phyloP scores from a whole-genome alignment of 768 basidiomycete species.

The Leucogyrophana mollusca region DNA sequence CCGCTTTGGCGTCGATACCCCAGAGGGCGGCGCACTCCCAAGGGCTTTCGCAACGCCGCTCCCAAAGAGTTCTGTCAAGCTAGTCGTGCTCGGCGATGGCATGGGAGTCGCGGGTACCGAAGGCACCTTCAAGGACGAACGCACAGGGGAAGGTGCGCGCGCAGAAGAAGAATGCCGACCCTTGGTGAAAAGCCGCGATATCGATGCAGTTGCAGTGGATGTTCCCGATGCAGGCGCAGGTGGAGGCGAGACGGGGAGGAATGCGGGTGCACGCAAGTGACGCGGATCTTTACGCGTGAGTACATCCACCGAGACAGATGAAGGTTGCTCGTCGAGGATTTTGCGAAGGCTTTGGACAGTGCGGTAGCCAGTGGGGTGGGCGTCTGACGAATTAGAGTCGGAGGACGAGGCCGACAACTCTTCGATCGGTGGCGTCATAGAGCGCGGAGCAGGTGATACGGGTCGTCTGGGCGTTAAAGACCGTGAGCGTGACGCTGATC shows the following conservation, averaged over 20 bases:
- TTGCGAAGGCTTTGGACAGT: constrained; percentile 67
- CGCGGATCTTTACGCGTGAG: constrained; percentile 11
- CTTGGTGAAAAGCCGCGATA: constrained; percentile 76
- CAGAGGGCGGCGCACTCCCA: constrained; percentile 46
- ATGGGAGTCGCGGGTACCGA: constrained; percentile 35
- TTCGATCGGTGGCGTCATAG: constrained; percentile 58
- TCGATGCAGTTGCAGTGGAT: constrained; percentile 73
- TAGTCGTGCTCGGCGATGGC: constrained; percentile 32
- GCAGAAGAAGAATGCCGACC: constrained; percentile 59
- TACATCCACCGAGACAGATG: constrained; percentile 28
- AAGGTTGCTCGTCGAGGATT: constrained; percentile 56
- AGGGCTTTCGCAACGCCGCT: constrained; percentile 26
- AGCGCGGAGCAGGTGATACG: constrained; percentile 25
- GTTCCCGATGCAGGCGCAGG: constrained; percentile 59
- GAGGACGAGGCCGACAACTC: constrained; percentile 51
- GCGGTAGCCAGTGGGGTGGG: constrained; percentile 50
- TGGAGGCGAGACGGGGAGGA: constrained; percentile 41
- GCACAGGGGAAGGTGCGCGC: constrained; percentile 55
- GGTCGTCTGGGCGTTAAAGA: constrained; percentile 30
- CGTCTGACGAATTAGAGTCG: constrained; percentile 51
- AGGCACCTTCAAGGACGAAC: constrained; percentile 43
- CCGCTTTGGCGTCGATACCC: constrained; percentile 64
- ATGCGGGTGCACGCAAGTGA: constrained; percentile 16
- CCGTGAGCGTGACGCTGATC: constrained; percentile 18
- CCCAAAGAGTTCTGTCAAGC: constrained; percentile 26